A percentile compares a stretch with the other conserved stretches of the same genome.
These are phyloP conservation scores for Xerocomellus amylosporus DNA, from an alignment of 768 basidiomycete species.

Conservation along the genomic window DNA sequence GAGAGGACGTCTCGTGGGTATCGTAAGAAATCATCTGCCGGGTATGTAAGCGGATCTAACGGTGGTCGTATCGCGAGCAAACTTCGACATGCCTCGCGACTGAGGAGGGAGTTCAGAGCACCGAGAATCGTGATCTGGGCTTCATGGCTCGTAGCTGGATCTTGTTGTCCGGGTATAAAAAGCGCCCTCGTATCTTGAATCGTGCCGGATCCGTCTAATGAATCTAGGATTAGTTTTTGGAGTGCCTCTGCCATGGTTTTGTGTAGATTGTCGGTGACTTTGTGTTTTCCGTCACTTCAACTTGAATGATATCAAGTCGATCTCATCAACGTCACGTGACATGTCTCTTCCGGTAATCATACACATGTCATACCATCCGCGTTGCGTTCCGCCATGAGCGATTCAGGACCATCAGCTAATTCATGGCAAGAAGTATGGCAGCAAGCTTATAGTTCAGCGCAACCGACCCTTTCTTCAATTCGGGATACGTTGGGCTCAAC, in stretches of 20 bases:
- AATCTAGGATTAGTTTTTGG: slow-evolving; percentile 76
- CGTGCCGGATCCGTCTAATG: slow-evolving; percentile 51
- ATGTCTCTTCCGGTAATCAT: no score
- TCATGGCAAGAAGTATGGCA: slow-evolving; percentile 46
- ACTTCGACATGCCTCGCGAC: slow-evolving; percentile 65
- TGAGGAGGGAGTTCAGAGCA: slow-evolving; percentile 85
- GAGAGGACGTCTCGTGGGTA: slow-evolving; percentile 69
- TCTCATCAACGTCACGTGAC: slow-evolving; percentile 22
- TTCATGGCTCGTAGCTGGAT: slow-evolving; percentile 62
- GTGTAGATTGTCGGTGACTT: not conserved
- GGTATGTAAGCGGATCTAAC: slow-evolving; percentile 13
- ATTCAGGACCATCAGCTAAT: slow-evolving; percentile 1
- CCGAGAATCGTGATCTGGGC: slow-evolving; percentile 83
- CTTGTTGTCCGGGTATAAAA: slow-evolving; percentile 58
- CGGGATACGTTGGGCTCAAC: slow-evolving; percentile 37
- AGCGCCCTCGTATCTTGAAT: slow-evolving; percentile 72
- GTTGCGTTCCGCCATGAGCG: slow-evolving; percentile 14
- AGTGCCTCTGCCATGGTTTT: slow-evolving; percentile 67
- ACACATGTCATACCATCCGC: no score
- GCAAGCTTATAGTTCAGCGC: slow-evolving; percentile 60
- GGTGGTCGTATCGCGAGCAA: slow-evolving; percentile 1
- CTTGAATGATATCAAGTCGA: slow-evolving; percentile 5
- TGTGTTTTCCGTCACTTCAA: not conserved
- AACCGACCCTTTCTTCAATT: slow-evolving; percentile 51
- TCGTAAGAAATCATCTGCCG: slow-evolving; percentile 80